A percentile compares a stretch with the other conserved stretches of the same genome.
Conservation (phyloP, 2,329 filamentous ascomycete species). For the Gremmenia infestans region DNA sequence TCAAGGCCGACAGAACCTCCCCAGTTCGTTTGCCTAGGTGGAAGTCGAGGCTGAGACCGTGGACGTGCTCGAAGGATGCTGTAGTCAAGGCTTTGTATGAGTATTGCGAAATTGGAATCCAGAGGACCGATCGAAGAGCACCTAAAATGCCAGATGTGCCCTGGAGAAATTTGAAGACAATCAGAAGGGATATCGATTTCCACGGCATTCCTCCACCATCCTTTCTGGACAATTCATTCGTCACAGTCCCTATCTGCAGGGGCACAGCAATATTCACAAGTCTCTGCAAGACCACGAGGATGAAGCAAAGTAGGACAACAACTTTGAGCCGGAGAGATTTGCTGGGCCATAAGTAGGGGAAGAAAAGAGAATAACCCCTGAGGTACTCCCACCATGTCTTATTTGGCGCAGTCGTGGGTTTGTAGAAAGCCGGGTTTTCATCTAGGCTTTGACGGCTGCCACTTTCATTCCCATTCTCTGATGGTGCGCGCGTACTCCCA, state of each 20-base stretch:
- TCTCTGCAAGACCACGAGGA: constrained; percentile 74
- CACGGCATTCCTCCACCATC: constrained; percentile 58
- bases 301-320: constrained; percentile 76
- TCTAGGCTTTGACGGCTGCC: constrained; percentile 38
- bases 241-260: constrained; percentile 72
- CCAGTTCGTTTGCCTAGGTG: constrained; percentile 95
- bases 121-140: constrained; percentile 74
- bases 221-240: constrained; percentile 62
- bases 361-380: constrained; percentile 83
- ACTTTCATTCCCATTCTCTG: constrained; percentile 37
- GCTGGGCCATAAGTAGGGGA: constrained; percentile 79
- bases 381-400: constrained; percentile 94
- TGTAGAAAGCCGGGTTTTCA: constrained; percentile 77
- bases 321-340: constrained; percentile 59
- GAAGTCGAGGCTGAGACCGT: constrained; percentile 91
- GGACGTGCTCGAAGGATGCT: constrained; percentile 95
- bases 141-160: constrained; percentile 84
- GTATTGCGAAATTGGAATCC: constrained; percentile 96
- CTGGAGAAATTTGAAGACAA: constrained; percentile 75
- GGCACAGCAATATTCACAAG: constrained; percentile 84
- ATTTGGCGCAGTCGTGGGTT: constrained; percentile 77
- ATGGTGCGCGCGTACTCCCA: constrained; percentile 26
- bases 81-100: constrained; percentile 92
- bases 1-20: constrained; percentile 89
- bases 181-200: constrained; percentile 69